Evolutionary conservation across 768 basidiomycete genomes (phyloP).

Genomic region (Boletus sp.): DNA sequence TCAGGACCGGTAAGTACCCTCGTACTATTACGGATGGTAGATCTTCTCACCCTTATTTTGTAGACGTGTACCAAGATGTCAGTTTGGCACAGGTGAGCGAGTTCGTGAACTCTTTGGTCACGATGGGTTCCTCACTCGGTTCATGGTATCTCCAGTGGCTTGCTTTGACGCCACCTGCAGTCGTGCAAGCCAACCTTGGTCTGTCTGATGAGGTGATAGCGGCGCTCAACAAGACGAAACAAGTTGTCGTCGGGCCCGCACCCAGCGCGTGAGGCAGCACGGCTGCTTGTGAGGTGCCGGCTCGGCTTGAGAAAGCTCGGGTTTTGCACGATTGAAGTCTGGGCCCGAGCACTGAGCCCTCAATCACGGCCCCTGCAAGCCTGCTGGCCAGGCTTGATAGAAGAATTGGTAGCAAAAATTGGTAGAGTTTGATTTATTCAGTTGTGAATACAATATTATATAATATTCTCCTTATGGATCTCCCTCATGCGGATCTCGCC

Average conservation of each 20-base stretch:
- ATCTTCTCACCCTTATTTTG: neutral
- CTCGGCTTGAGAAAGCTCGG: no score
- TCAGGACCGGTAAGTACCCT: slow-evolving; percentile 36
- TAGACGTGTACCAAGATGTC: slow-evolving; percentile 31
- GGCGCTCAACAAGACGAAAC: slow-evolving; percentile 38
- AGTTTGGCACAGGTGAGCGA: slow-evolving; percentile 44
- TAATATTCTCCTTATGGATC: no score
- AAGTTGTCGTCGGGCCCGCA: slow-evolving; percentile 33
- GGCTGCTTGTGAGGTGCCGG: no score
- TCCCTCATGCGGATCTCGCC: no score
- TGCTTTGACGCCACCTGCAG: slow-evolving; percentile 42
- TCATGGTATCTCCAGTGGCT: slow-evolving; percentile 35
- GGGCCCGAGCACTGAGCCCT: no score
- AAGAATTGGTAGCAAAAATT: no score
- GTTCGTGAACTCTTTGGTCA: neutral
- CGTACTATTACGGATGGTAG: neutral
- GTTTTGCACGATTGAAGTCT: no score
- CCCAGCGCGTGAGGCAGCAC: neutral
- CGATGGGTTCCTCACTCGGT: neutral
- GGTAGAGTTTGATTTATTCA: no score
- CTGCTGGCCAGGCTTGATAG: no score
- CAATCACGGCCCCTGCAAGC: no score
- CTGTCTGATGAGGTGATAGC: slow-evolving; percentile 37
- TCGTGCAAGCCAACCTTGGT: slow-evolving; percentile 46
- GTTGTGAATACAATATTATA: no score